phyloP scores from a whole-genome alignment of 345 rosid species.

The Rhodamnia rubescens region DNA sequence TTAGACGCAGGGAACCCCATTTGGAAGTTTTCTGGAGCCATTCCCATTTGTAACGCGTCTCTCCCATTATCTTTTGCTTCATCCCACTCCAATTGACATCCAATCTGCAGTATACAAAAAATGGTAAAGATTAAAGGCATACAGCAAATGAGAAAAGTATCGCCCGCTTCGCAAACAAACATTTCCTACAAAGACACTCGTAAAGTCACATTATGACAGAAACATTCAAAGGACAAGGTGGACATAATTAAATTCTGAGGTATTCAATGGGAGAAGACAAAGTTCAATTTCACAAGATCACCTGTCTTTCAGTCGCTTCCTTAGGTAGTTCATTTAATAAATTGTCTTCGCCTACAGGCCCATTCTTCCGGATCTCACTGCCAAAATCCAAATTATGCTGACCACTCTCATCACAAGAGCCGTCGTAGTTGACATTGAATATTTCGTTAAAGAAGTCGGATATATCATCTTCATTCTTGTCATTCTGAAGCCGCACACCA shows the following conservation, averaged over 20 bases:
- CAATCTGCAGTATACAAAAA: background rate
- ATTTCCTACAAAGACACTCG: background rate
- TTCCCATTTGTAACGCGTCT: background rate
- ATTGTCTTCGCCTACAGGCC: background rate
- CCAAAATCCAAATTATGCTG: background rate
- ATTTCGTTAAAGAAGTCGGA: background rate
- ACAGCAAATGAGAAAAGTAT: background rate
- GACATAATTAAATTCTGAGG: background rate
- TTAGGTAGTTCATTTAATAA: background rate
- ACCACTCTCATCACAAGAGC: background rate
- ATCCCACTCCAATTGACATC: background rate
- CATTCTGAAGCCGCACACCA: background rate
- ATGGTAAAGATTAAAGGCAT: background rate
- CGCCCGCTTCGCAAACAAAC: background rate
- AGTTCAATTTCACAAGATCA: background rate
- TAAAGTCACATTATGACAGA: background rate
- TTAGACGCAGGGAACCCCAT: background rate
- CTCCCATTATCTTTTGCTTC: background rate
- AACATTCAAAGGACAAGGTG: background rate
- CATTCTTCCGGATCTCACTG: background rate
- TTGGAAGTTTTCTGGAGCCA: background rate
- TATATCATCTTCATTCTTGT: background rate
- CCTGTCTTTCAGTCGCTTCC: background rate
- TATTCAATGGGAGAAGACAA: background rate
- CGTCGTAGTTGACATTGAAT: background rate